Evolutionary conservation across 73 alveolate species (phyloP).

Genomic region (Symbiodinium pilosum): DNA sequence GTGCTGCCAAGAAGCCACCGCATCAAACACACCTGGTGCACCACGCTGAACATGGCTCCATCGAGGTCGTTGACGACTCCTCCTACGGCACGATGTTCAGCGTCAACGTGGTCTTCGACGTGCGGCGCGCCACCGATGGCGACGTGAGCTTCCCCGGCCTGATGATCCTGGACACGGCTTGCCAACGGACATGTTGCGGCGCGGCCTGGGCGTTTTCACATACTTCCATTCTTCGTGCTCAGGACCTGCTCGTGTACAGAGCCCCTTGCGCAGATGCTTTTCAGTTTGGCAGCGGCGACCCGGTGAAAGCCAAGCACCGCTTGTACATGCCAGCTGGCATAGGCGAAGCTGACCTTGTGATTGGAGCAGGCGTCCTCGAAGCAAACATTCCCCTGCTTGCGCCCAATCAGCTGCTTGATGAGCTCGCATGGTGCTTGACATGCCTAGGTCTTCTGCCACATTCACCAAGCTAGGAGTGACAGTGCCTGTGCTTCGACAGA

Average conservation of each 20-base stretch:
- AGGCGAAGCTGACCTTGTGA: not conserved
- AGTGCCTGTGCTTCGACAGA: too few species aligned
- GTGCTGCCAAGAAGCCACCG: not conserved
- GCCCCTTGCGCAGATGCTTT: not conserved
- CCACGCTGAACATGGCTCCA: not conserved
- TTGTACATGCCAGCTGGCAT: not conserved
- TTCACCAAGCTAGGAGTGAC: too few species aligned
- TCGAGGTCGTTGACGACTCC: not conserved
- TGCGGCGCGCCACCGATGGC: too few species aligned
- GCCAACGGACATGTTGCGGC: conserved; percentile 11
- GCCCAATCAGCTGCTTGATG: not conserved
- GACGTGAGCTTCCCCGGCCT: not conserved
- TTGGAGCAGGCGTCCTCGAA: not conserved
- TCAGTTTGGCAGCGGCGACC: conserved; percentile 9
- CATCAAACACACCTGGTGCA: not conserved
- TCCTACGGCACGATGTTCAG: not conserved
- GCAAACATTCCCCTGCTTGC: not conserved
- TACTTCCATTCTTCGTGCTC: not conserved
- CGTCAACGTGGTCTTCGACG: not conserved
- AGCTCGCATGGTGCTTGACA: too few species aligned
- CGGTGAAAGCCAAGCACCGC: not conserved
- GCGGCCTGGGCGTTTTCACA: not conserved
- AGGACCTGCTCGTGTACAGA: not conserved
- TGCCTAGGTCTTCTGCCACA: too few species aligned
- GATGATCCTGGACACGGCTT: conserved; percentile 14